Evolutionary conservation across 2,329 filamentous ascomycete species (phyloP).

Genomic region (Neocatenulostroma microsporum): DNA sequence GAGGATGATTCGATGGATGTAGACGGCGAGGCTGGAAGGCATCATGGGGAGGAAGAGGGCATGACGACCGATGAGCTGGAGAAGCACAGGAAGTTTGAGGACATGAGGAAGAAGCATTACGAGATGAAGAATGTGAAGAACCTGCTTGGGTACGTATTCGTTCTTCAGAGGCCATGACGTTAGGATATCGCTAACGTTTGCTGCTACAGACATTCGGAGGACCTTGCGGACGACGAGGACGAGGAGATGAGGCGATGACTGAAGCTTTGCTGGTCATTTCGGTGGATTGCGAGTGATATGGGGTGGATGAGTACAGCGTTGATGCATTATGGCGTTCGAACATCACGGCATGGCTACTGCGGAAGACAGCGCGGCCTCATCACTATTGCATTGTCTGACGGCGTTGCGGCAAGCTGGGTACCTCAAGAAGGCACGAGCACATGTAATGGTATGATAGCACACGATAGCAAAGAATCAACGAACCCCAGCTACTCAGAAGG

Average conservation of each 20-base stretch:
- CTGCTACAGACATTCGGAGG: constrained; percentile 9
- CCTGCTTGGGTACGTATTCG: constrained; percentile 66
- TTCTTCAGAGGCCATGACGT: not conserved
- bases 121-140: constrained; percentile 95
- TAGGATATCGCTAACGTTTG: not conserved
- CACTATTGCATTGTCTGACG: not conserved
- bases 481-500: too few relatives aligned
- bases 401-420: constrained; percentile 1
- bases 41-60: constrained; percentile 53
- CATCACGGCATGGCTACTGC: too few relatives aligned
- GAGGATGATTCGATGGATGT: constrained; percentile 42
- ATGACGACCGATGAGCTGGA: constrained; percentile 63
- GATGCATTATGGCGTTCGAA: too few relatives aligned
- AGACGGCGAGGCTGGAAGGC: constrained; percentile 36
- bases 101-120: constrained; percentile 91
- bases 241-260: not conserved
- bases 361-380: too few relatives aligned
- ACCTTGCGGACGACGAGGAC: constrained; percentile 4
- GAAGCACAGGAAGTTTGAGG: constrained; percentile 88
- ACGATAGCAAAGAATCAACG: too few relatives aligned
- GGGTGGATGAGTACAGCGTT: not conserved
- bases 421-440: too few relatives aligned
- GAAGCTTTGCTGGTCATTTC: too few relatives aligned
- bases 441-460: too few relatives aligned
- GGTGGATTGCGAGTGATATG: too few relatives aligned